Percentiles rank a stretch among this genome's conserved stretches.
These are phyloP conservation scores for Sphagnum tenellum DNA, from an alignment of 225 moss, liverwort and hornwort species.

Conservation along the genomic window DNA sequence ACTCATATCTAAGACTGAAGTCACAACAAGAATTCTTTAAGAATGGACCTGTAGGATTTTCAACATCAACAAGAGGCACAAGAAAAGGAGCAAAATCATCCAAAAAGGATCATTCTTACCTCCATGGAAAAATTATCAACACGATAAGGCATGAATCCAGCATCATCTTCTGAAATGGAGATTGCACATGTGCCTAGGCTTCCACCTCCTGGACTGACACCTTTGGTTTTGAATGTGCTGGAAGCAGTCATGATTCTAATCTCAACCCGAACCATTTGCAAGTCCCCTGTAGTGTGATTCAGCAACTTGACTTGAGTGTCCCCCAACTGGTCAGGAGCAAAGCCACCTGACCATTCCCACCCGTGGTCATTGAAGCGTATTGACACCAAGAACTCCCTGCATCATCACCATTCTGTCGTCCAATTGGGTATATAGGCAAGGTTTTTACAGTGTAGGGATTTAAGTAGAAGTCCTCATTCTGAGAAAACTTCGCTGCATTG, in stretches of 20 bases:
- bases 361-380: slow-evolving; percentile 86
- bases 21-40: too few relatives aligned
- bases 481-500: too few relatives aligned
- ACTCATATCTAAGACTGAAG: too few relatives aligned
- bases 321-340: slow-evolving; percentile 81
- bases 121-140: slow-evolving; percentile 95
- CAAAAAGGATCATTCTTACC: slow-evolving; percentile 20
- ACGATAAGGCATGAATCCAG: slow-evolving; percentile 94
- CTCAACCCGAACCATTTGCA: slow-evolving; percentile 91
- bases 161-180: slow-evolving; percentile 81
- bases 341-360: slow-evolving; percentile 98
- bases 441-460: too few relatives aligned
- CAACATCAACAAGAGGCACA: too few relatives aligned
- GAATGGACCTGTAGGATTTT: too few relatives aligned
- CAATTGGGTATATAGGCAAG: too few relatives aligned
- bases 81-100: too few relatives aligned
- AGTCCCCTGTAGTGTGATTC: slow-evolving; percentile 79
- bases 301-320: slow-evolving; percentile 96
- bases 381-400: slow-evolving; percentile 76
- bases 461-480: too few relatives aligned
- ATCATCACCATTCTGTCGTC: background rate
- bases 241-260: slow-evolving; percentile 70
- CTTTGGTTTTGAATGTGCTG: slow-evolving; percentile 42
- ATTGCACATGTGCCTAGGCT: slow-evolving; percentile 77
- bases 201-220: slow-evolving; percentile 58